Evolutionary conservation across 345 rosid species (phyloP), one percentile per base, ranked within the genome.

Genomic region (Fremontodendron californicum): DNA sequence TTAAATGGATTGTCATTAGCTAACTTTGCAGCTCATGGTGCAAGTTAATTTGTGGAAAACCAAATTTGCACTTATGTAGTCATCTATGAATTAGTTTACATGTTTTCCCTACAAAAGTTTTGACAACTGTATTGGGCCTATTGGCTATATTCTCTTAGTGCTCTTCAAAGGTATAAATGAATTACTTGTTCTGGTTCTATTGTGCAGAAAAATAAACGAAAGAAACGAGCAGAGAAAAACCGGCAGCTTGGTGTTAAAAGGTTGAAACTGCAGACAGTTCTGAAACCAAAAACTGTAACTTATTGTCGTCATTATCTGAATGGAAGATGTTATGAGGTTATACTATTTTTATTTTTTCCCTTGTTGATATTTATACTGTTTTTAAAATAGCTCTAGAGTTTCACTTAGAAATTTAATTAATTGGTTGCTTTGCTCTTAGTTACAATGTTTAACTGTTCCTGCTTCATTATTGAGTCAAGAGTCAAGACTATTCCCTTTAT

Each of bases 321-420:
- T 65, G 98, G 99, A 46, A 90, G 91, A 87, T 95, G 98, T 80
- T 77, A 86, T 6, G 92, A 93, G 98, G 99, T 93, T 45, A 49
- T 83, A 4, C 64, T 42, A 29, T 39, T 27, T 60, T 78, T 21
- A 8, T 46, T 51, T 75, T 66, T n/a, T 54, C 18, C 31, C 55
- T 42, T 49, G 23, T 33, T 58, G 15, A 52, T 60, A 19, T 61
- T 75, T 68, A 45, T 54, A 8, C 61, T 73, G 71, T 55, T 66
- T 48, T 78, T 45, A 35, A 21, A 70, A 61, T 64, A 55, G 68
- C 33, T 62, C 33, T 9, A 39, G 31, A 61, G 35, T 73, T 52
- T 69, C 49, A 9, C 37, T n/a, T 42, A 67, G 52, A 67, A 42
- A 42, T 67, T 66, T 66, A 42, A 21, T 40, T 66, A 42, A 66